These are phyloP conservation scores for Lactarius sanguifluus DNA, from an alignment of 768 basidiomycete genomes.

Conservation along the genomic window DNA sequence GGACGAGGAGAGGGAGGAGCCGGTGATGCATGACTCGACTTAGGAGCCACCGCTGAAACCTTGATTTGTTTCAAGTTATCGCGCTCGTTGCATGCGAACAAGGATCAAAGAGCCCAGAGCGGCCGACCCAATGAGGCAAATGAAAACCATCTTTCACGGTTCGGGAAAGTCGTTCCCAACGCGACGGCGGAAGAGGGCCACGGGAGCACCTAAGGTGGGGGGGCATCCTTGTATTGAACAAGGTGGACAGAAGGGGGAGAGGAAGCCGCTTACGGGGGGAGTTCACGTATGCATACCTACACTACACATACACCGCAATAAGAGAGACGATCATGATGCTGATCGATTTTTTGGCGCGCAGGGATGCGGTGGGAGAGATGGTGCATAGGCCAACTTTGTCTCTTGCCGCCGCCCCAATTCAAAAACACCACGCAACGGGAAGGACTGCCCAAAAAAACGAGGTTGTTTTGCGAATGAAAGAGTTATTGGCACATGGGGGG, in stretches of 20 bases:
- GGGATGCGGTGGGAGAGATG: not conserved
- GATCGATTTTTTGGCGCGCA: not conserved
- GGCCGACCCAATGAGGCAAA: not conserved
- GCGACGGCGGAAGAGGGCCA: not conserved
- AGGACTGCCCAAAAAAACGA: not conserved
- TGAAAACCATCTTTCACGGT: not conserved
- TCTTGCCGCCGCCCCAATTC: not conserved
- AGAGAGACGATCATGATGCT: conserved; percentile 7
- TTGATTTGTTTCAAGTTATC: conserved; percentile 11
- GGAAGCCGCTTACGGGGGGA: not conserved
- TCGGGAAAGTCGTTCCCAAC: conserved; percentile 10
- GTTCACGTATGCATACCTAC: not conserved
- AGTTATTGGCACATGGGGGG: not conserved
- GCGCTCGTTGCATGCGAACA: not conserved
- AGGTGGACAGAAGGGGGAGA: not conserved
- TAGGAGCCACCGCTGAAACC: conserved; percentile 1
- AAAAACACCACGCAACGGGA: not conserved
- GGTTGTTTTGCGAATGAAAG: not conserved
- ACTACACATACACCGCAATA: conserved; percentile 8
- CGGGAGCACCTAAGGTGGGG: not conserved
- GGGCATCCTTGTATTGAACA: not conserved
- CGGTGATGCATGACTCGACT: conserved; percentile 7
- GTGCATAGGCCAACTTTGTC: not conserved
- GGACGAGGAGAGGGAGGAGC: not conserved
- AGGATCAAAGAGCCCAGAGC: not conserved